Evolutionary conservation across 2,329 filamentous ascomycete species (phyloP), one percentile per base, ranked within the genome.

Genomic region (Diplodia scrobiculata): DNA sequence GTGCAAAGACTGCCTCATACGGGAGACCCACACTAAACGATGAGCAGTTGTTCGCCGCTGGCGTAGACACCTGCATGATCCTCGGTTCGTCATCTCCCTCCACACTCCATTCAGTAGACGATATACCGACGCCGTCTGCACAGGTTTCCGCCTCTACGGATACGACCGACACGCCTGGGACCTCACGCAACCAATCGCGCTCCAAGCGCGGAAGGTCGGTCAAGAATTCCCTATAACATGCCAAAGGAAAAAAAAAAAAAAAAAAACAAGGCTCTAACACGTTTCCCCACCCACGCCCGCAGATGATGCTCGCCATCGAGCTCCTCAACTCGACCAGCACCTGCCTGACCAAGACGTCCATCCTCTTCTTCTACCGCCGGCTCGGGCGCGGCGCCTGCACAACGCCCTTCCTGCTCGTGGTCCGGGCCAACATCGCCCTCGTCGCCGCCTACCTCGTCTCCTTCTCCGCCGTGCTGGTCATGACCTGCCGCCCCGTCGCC

Each of bases 291-390:
- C 29, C 29, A 5, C 29, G 6, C 29, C 0, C 29, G 29, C 51
- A 65, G 63, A 48, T 55, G 9, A 66, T 75, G 1, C 55, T 77
- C 29, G 69, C 70, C 10, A 70, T 73, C 10, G 69, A 75, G 53
- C 69, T 67, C 21, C 65, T 70, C 21, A 76, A 76, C 62, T 73
- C 72, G 59, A 36, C 69, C 11, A 70, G 69, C 3, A 70, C 73
- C 0, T 73, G 74, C 3, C 55, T 76, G 1, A 70, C 75, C 60
- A 77, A 77, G 52, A 70, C 75, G 21, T 75, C 73, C 10, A 75
- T 77, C 19, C 70, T 77, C 13, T 68, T 74, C 71, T 81, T 82
- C 70, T 82, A 82, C 68, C 76, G 77, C 3, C 76, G 80, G 2
- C 73, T 82, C 10, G 75, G 78, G 7, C 68, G 66, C 4, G 75